Evolutionary conservation across 441 rosid species (phyloP), one percentile per base, ranked within the genome.

Genomic region (Melastoma candidum): DNA sequence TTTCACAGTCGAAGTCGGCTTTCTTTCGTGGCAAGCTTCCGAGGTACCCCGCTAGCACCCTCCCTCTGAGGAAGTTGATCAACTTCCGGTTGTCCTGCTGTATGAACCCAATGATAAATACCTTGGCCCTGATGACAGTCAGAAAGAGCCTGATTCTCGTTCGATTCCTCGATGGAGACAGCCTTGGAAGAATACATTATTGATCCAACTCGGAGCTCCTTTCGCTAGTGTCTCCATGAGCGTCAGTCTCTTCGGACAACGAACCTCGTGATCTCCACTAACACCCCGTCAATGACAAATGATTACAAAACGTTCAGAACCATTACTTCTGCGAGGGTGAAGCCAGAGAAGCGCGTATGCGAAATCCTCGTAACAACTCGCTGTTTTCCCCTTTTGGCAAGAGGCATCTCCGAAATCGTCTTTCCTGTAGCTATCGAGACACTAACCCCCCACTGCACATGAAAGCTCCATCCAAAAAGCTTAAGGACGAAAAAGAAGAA

Each of bases 111-210:
- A 79, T 78, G 46, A 70, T 1, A 41, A 50, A 24, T 70, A 82
- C 88, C 89, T 81, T 83, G 54, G 90, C 77, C 66, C 75, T 81
- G 59, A 85, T 67, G 62, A 64, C 47, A 47, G 81, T 89, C 83
- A 27, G 71, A 77, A 59, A 85, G 97, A 74, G 51, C 68, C 76
- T 83, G 39, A 51, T 17, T 67, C 68, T 50, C 49, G 13, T 73
- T 79, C 1, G 75, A 80, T 62, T 80, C 71, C 61, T 82, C 81
- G 7, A 89, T 64, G 11, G 74, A 79, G 56, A 78, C 93, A 36
- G 83, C 69, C 68, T 77, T 85, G 13, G 85, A 82, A 14, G 90
- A 83, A 69, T 58, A 85, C 75, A 69, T 76, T 11, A 89, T 67
- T 36, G 85, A 80, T 51, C 68, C 81, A 12, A 22, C 43, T 4